Evolutionary conservation across 163 green algal species (phyloP), one percentile per base, ranked within the genome.

Genomic region (Chlorella variabilis): DNA sequence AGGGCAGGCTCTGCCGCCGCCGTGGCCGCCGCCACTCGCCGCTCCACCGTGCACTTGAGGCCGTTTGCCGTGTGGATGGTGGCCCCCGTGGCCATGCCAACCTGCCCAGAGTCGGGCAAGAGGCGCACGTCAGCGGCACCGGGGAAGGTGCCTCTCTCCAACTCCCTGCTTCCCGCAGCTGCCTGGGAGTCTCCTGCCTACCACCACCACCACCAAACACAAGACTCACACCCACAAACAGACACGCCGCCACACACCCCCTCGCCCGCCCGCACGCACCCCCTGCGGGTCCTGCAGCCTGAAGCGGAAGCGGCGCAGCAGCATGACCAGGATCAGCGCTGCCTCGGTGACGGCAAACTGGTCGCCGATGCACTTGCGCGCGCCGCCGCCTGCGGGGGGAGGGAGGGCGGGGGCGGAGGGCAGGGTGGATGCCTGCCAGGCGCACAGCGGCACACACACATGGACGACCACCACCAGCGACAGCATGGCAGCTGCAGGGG

Each of bases 51-150:
- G 75, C 96, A 91, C 56, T 91, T 89, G 51, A 99, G 81, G 20
- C 97, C 97, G 63, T 97, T 95, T 5, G 92, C 94, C n/a, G 97
- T 99, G 91, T 99, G 97, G 77, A 99, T 99, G 25, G 96, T 99
- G 39, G 97, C 97, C 0, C 97, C 97, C 5, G 95, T 99, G 2
- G 93, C 92, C 94, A 94, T 90, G 15, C 91, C 88, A 41, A 94
- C 89, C 74, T 93, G 73, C 54, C n/a, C n/a, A n/a, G 11, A 3
- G 20, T 33, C 36, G n/a, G n/a, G n/a, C n/a, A n/a, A n/a, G 34
- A 3, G 33, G 21, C 13, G 36, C 25, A 49, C 34, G 36, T 5
- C n/a, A 39, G 3, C 7, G n/a, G 25, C 29, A 31, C 13, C n/a
- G 7, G 58, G n/a, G n/a, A n/a, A n/a, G n/a, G n/a, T n/a, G n/a